Base-by-base conservation (phyloP, 2,329 filamentous ascomycete genomes). In the Penicillium sp. region DNA sequence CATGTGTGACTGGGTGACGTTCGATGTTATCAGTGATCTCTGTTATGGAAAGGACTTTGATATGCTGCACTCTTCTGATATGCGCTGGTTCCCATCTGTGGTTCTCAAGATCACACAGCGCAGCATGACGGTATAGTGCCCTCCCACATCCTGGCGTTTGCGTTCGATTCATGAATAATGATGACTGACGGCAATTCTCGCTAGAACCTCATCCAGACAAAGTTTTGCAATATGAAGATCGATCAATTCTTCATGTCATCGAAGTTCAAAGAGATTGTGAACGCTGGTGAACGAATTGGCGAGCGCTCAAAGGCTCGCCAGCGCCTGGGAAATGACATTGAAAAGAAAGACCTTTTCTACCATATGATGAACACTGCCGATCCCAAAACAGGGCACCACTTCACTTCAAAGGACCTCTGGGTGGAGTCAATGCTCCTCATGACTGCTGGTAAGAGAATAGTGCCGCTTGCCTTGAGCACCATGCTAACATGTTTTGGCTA, bases 11-110 rank as follows among this genome's bases (percentile, higher is more conserved):
- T 71, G 53, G 24, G 56, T 65, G 0, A 62, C 65, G 11, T 72
- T 71, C 43, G 71, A 73, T 43, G 60, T 73, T 32, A 65, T 73
- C 31, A 67, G 67, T 3, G 69, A 72, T 39, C 48, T 74, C 0
- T 59, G 62, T 2, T 71, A 71, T 39, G 66, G 69, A 3, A 63
- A 68, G 43, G 48, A 58, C 24, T 75, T 72, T 55, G 59, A 66
- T 11, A 71, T 66, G 45, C 54, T 76, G 7, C 55, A 65, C 24
- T 65, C 58, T 9, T 61, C 62, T 2, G 66, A 66, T n/a, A 60
- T 63, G 9, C 70, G 75, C 52, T 49, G 27, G 36, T 31, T 46
- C 27, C 43, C 43, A 8, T 31, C 27, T 9, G 43, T 46, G 21
- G 43, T 46, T 6, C 18, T 46, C 16, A 43, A 43, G 21, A 43